A percentile compares a stretch with the other conserved stretches of the same genome.
These are phyloP conservation scores for Hemerocallis citrina DNA, from an alignment of 106 monocot species.

Conservation along the genomic window DNA sequence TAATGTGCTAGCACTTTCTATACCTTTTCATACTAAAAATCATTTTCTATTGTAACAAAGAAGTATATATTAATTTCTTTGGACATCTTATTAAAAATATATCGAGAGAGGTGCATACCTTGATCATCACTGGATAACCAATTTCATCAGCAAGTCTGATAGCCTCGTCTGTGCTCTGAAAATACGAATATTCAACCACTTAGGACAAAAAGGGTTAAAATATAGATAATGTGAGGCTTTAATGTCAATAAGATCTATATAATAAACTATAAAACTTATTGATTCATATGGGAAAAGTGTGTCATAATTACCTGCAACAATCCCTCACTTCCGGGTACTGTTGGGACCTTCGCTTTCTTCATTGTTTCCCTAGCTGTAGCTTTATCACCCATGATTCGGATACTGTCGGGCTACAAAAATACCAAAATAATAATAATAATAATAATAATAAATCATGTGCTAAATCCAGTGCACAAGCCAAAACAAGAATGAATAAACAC, in stretches of 20 bases:
- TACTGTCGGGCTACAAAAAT: constrained; percentile 75
- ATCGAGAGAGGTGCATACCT: constrained; percentile 37
- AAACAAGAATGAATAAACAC: too few species aligned
- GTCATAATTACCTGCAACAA: constrained; percentile 51
- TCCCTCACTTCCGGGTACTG: constrained; percentile 92
- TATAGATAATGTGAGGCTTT: neutral
- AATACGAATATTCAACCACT: neutral
- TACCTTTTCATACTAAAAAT: neutral
- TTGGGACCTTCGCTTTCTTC: constrained; percentile 96
- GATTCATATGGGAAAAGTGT: neutral
- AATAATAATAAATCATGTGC: too few species aligned
- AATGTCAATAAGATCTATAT: neutral
- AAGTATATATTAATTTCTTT: too few species aligned
- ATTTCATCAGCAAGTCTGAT: constrained; percentile 66
- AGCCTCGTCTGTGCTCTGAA: constrained; percentile 84
- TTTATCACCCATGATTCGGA: constrained; percentile 93
- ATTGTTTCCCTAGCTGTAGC: constrained; percentile 95
- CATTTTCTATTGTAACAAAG: neutral
- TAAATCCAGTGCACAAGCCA: too few species aligned
- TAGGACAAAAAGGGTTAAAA: neutral
- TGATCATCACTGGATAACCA: constrained; percentile 95
- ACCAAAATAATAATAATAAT: too few species aligned
- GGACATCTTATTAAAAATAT: neutral
- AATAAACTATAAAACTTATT: neutral
- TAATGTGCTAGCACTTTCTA: neutral